These are phyloP conservation scores for Teunomyces aglyptinius DNA, from an alignment of 805 yeast genomes.

Conservation along the genomic window DNA sequence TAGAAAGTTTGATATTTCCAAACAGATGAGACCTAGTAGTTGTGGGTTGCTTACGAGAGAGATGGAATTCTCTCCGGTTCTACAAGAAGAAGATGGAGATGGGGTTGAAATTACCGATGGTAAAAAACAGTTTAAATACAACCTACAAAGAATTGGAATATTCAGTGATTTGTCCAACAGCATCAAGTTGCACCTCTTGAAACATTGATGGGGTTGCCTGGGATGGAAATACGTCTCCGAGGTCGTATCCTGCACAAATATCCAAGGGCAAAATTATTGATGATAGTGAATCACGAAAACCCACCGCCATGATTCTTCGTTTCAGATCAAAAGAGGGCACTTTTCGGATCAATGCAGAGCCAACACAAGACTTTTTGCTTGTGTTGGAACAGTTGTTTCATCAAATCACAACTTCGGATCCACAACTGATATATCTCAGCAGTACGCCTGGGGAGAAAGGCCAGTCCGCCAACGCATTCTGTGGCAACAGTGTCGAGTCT, in stretches of 20 bases:
- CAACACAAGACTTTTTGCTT: slow-evolving; percentile 39
- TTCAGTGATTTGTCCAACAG: slow-evolving; percentile 9
- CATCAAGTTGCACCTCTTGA: slow-evolving; percentile 7
- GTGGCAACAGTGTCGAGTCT: slow-evolving; percentile 36
- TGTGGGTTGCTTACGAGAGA: not conserved
- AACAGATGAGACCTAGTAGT: not conserved
- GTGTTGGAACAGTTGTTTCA: slow-evolving; percentile 41
- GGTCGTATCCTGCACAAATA: not conserved
- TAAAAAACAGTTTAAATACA: slow-evolving; percentile 11
- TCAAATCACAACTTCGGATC: slow-evolving; percentile 20
- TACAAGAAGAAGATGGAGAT: slow-evolving; percentile 3
- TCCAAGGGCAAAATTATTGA: not conserved
- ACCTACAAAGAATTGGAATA: slow-evolving; percentile 5
- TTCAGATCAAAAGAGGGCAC: slow-evolving; percentile 85
- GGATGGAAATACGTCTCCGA: no score
- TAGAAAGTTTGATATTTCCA: not conserved
- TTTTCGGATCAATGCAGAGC: slow-evolving; percentile 60
- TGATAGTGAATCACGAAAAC: not conserved
- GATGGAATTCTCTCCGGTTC: not conserved
- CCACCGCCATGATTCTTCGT: slow-evolving; percentile 45
- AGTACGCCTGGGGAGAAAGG: slow-evolving; percentile 46
- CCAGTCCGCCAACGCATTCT: slow-evolving; percentile 34
- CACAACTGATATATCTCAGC: slow-evolving; percentile 38
- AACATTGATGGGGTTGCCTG: not conserved
- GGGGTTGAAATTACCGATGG: not conserved